Base-by-base conservation (phyloP, 306 rosid species). In the Corylus americana region DNA sequence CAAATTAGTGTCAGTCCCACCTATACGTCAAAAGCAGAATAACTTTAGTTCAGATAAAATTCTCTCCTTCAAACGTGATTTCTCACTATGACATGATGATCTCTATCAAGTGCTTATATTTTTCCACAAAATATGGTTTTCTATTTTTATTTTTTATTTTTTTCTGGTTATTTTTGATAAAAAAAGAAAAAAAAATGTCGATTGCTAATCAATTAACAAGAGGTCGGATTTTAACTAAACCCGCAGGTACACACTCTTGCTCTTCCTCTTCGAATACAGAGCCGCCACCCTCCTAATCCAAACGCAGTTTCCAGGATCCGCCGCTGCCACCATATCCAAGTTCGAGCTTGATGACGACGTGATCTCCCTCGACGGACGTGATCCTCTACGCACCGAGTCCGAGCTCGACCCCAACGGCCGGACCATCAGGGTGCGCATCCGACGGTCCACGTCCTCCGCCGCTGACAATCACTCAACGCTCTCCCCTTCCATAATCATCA, bases 211-310 rank as follows among this genome's bases (percentile, higher is more conserved):
- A 22, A 22, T 22, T 22, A 22, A 22, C 25, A 22, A 22, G 64
- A 58, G 35, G 66, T 25, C 66, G 17, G 22, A 1, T 66, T 58
- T 42, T 20, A n/a, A 22, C 12, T 22, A 49, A 14, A 18, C 18
- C 54, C 18, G 70, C 48, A 82, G 89, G 89, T 85, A 85, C 70
- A 85, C 89, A 14, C 79, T 85, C 1, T 72, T 85, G 86, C 79
- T 85, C 14, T 67, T 85, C 55, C 83, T 85, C 37, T 82, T 85
- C 14, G 89, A 85, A 73, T 85, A 85, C 58, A 72, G 86, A 79
- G 89, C 89, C 14, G 86, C 89, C 10, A 77, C 71, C 3, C 55
- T 76, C 1, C 81, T 85, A 31, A 85, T 85, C 55, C 76, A 58
- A 35, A 57, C 55, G 54, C 83, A 77, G 45, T 85, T 85, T 55